Conservation (phyloP, 2,329 filamentous ascomycete genomes). For the Colletotrichum nymphaeae region DNA sequence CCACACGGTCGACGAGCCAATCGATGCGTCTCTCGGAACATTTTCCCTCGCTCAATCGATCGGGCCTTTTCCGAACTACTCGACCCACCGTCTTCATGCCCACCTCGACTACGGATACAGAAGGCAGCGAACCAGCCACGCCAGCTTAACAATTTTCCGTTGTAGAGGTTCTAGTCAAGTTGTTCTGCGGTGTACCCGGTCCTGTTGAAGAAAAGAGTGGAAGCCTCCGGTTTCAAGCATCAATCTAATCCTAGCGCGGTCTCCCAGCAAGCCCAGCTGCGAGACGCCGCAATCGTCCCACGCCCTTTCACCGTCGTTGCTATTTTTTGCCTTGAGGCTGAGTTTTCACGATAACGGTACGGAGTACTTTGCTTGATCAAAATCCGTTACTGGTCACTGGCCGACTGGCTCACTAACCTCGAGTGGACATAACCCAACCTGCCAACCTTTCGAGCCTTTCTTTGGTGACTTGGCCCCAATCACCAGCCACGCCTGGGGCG, state of each 20-base stretch:
- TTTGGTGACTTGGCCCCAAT: not conserved
- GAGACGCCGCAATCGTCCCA: not conserved
- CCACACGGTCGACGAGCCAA: constrained; percentile 7
- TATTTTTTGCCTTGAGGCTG: not conserved
- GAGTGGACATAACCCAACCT: not conserved
- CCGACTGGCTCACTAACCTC: not conserved
- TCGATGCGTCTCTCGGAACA: constrained; percentile 17
- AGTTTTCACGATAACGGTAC: not conserved
- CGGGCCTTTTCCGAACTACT: constrained; percentile 28
- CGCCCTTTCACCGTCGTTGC: not conserved
- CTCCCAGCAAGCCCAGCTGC: too few relatives aligned
- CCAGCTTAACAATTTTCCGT: not conserved
- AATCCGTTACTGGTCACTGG: not conserved
- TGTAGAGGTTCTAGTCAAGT: not conserved
- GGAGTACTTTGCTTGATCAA: not conserved
- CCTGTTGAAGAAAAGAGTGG: constrained; percentile 2
- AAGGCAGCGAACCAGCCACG: not conserved
- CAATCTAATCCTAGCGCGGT: not conserved
- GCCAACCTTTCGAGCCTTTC: not conserved
- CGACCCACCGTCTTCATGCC: constrained; percentile 22
- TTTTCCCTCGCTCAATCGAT: constrained; percentile 33
- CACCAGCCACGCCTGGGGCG: constrained; percentile 5
- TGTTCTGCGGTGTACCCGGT: not conserved
- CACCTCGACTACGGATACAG: not conserved
- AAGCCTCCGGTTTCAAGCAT: not conserved